These are phyloP conservation scores for Capsicum pubescens DNA, from an alignment of 257 asterid species.

Conservation along the genomic window DNA sequence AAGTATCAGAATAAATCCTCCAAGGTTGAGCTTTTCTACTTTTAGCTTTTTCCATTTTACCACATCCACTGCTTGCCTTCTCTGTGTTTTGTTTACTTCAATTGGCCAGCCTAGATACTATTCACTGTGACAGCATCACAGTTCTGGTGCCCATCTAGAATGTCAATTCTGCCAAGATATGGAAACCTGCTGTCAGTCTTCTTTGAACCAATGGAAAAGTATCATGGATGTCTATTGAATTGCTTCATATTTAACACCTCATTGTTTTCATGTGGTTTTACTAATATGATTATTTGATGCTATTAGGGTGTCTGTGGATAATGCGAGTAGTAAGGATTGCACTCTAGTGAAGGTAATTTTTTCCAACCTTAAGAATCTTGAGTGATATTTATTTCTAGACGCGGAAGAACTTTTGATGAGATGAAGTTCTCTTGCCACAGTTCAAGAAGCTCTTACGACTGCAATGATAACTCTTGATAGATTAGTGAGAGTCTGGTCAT, in stretches of 20 bases:
- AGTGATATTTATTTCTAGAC: slow-evolving; percentile 22
- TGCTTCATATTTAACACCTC: slow-evolving; percentile 30
- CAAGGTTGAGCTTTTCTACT: slow-evolving; percentile 59
- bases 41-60: slow-evolving; percentile 28
- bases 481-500: neutral
- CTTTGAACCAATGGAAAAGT: slow-evolving; percentile 12
- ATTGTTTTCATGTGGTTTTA: slow-evolving; percentile 36
- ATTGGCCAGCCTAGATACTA: slow-evolving; percentile 2
- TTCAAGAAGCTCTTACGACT: neutral
- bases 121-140: neutral
- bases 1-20: slow-evolving; percentile 97
- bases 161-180: slow-evolving; percentile 7
- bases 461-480: neutral
- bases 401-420: neutral
- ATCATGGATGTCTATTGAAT: slow-evolving; percentile 9
- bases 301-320: slow-evolving; percentile 94
- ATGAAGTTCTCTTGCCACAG: slow-evolving; percentile 6
- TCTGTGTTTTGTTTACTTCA: neutral
- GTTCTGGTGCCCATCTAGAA: neutral
- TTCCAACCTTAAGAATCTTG: slow-evolving; percentile 26
- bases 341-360: slow-evolving; percentile 84
- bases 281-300: slow-evolving; percentile 8
- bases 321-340: slow-evolving; percentile 79
- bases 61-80: neutral
- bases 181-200: neutral